Conservation (phyloP, 108 stramenopile genomes). For the Hondaea fermentalgiana region DNA sequence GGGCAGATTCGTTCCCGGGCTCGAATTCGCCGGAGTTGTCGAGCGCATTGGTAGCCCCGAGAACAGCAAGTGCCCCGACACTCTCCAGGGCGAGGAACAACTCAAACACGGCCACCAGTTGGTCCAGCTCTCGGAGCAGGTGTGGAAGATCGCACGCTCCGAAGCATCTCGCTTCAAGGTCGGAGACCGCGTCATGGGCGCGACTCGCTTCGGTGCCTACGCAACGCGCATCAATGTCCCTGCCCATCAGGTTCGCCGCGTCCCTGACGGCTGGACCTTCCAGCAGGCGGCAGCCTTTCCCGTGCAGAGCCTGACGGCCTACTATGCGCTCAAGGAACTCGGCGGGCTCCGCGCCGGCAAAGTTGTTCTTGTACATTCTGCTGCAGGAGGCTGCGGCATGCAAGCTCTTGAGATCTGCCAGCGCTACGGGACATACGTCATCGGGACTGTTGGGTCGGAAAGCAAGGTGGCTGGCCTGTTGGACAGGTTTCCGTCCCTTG, state of each 20-base stretch:
- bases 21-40: constrained; percentile 40
- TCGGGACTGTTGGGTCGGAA: not conserved
- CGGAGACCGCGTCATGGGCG: constrained; percentile 27
- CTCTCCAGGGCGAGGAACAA: not conserved
- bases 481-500: not conserved
- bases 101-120: not conserved
- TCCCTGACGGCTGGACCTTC: constrained; percentile 22
- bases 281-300: constrained; percentile 37
- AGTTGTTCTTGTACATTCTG: constrained; percentile 10
- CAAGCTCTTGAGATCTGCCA: not conserved
- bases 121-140: not conserved
- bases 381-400: constrained; percentile 4
- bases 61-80: not conserved
- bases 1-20: constrained; percentile 32
- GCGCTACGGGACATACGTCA: not conserved
- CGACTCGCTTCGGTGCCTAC: constrained; percentile 40
- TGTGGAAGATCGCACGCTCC: not conserved
- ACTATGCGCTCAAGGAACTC: constrained; percentile 5
- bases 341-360: not conserved
- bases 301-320: constrained; percentile 40
- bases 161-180: not conserved
- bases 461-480: not conserved
- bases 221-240: constrained; percentile 30
- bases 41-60: not conserved
- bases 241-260: not conserved